Evolutionary conservation across 805 yeast species (phyloP), one percentile per base, ranked within the genome.

Genomic region (Saccharomycopsis fibuligera): DNA sequence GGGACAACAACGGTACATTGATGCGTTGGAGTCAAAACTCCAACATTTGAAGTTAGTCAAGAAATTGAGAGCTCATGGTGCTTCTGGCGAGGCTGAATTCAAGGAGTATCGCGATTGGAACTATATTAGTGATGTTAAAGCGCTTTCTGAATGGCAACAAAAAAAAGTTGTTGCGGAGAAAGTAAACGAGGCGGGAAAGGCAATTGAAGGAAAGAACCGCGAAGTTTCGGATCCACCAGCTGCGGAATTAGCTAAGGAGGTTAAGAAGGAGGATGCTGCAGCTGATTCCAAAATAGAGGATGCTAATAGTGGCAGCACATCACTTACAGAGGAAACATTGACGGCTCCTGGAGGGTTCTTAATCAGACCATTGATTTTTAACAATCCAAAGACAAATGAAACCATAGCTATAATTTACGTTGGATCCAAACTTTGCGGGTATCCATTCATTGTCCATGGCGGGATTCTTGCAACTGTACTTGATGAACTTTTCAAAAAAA

Each of bases 361-460:
- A 1, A 74, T 87, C 35, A 75, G 82, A 41, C 95, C 96, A 1
- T 68, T 79, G 23, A 72, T 85, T 12, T 86, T 83, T 57, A 31
- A 47, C 19, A 47, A 50, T 29, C 67, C 73, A 1, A 62, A 68
- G 12, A 74, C 76, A 0, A 71, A 73, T 45, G 84, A 85, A 56
- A 74, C 83, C 0, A 72, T 85, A 1, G 75, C 87, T 0, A 72
- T 88, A 4, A 70, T 86, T 23, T 95, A 87, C 60, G 72, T 84
- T 45, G 96, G 97, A 0, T 78, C 82, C 59, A 75, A 75, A 53
- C 63, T 89, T 19, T 81, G 91, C 38, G 97, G 97, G 1, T 89
- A 83, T 61, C 97, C 96, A 2, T 82, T 86, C 57, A 66, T 90
- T 17, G 75, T 87, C 2, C 97, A 89, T 61, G 97, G 97, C 3